Evolutionary conservation across 1,284 basidiomycete genomes (phyloP).

Genomic region (Ceratobasidium papillatum): DNA sequence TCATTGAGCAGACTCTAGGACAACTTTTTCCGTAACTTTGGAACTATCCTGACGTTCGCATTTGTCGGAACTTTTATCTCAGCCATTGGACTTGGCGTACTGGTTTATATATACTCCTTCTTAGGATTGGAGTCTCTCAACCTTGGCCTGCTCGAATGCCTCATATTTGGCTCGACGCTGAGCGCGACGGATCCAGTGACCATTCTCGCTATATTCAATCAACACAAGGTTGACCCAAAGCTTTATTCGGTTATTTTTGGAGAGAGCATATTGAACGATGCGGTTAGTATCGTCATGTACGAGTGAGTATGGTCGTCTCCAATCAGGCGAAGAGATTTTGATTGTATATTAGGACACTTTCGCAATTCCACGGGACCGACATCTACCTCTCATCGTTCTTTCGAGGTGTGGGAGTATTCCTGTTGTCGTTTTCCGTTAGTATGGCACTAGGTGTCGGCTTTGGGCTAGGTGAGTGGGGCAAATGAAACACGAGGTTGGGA

Average conservation of each 20-base stretch:
- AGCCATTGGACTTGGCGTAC: constrained; percentile 92
- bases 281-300: constrained; percentile 99
- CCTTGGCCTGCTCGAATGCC: constrained; percentile 86
- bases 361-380: constrained; percentile 90
- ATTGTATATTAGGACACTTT: constrained; percentile 72
- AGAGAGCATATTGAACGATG: constrained; percentile 96
- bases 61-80: constrained; percentile 98
- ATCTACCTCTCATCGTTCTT: constrained; percentile 91
- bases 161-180: constrained; percentile 95
- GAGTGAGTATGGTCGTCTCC: constrained; percentile 73
- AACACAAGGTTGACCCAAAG: constrained; percentile 98
- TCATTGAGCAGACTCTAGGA: constrained; percentile 63
- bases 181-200: constrained; percentile 99
- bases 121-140: constrained; percentile 88
- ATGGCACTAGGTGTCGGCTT: constrained; percentile 94
- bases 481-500: too few species aligned
- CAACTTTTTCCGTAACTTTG: constrained; percentile 98
- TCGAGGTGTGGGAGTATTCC: constrained; percentile 94
- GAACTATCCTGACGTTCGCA: constrained; percentile 95
- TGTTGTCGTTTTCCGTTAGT: constrained; percentile 92
- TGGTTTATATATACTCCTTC: constrained; percentile 95
- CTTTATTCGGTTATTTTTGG: constrained; percentile 98
- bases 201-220: constrained; percentile 98
- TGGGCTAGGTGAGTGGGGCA: constrained; percentile 68
- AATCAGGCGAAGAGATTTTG: neutral